Evolutionary conservation across 2,329 filamentous ascomycete genomes (phyloP).

Genomic region (Pseudogymnoascus sp.): DNA sequence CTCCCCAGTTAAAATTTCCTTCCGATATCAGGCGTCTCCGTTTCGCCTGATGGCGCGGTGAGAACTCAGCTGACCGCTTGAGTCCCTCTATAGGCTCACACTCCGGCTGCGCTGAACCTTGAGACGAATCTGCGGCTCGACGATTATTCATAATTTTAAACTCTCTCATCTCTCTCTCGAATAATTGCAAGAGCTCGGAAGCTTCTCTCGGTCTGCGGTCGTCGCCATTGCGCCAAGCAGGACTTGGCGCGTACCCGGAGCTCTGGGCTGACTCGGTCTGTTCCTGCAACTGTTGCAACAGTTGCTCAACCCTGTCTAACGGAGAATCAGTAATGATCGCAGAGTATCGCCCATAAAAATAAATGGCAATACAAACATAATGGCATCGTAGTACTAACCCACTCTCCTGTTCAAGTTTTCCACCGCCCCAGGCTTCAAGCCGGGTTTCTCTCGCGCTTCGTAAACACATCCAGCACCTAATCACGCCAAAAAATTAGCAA

Average conservation of each 20-base stretch:
- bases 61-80: slow-evolving; percentile 1
- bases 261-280: background rate
- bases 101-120: background rate
- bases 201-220: background rate
- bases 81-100: background rate
- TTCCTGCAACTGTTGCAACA: slow-evolving; percentile 10
- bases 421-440: slow-evolving; percentile 33
- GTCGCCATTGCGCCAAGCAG: background rate
- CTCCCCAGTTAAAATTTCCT: slow-evolving; percentile 1
- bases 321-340: slow-evolving; percentile 16
- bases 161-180: background rate
- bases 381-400: slow-evolving; percentile 17
- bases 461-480: slow-evolving; percentile 26
- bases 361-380: background rate
- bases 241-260: background rate
- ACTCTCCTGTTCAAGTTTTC: slow-evolving; percentile 31
- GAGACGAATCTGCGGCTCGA: background rate
- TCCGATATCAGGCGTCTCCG: slow-evolving; percentile 1
- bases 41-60: background rate
- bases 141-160: background rate
- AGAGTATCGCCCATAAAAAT: slow-evolving; percentile 14
- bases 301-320: slow-evolving; percentile 19
- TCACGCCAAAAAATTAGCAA: background rate
- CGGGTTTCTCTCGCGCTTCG: slow-evolving; percentile 29
- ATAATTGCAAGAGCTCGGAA: background rate